Base-by-base conservation (phyloP, 2,329 filamentous ascomycete species). In the Fusarium albosuccineum region DNA sequence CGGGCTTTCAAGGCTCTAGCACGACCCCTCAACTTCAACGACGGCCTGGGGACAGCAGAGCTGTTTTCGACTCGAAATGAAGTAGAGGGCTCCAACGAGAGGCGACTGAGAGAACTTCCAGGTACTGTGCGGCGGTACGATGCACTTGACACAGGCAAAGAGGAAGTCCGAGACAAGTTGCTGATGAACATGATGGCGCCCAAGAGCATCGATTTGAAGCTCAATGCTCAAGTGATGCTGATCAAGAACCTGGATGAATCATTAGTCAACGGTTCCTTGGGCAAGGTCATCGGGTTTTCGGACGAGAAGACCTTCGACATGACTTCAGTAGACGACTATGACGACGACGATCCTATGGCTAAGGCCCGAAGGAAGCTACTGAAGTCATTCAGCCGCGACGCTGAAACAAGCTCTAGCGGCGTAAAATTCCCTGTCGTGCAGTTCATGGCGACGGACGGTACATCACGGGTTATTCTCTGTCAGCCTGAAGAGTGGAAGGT, bases 181-280 rank as follows among this genome's bases (percentile, higher is more conserved):
- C 83, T 99, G 6, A 79, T 87, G 6, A 97, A 95, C 74, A 97
- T 97, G 88, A 97, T 99, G 92, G 94, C 96, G 0, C 94, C 96
- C 0, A 91, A 91, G 71, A 75, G 80, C 0, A 87, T 99, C 17
- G 88, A 92, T 34, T 81, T 99, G 30, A 98, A 97, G 78, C 91
- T 96, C 66, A 93, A 94, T 9, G 93, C 96, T 0, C 97, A 99
- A 76, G 97, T 99, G 44, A 99, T 99, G 96, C 83, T 99, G n/a
- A 97, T 99, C 84, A 99, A 99, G 79, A 99, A 99, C 73, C 91
- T 98, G 81, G 96, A 99, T 74, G 93, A 97, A 39, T 90, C 88
- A 0, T 85, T 99, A 0, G 96, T 98, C 70, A 99, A 99, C 75
- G 96, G 96, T 5, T 97, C 95, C 0, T 84, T 99, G 9, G 96